Evolutionary conservation across 1,284 basidiomycete genomes (phyloP), one percentile per base, ranked within the genome.

Genomic region (Ceratobasidium theobromae): DNA sequence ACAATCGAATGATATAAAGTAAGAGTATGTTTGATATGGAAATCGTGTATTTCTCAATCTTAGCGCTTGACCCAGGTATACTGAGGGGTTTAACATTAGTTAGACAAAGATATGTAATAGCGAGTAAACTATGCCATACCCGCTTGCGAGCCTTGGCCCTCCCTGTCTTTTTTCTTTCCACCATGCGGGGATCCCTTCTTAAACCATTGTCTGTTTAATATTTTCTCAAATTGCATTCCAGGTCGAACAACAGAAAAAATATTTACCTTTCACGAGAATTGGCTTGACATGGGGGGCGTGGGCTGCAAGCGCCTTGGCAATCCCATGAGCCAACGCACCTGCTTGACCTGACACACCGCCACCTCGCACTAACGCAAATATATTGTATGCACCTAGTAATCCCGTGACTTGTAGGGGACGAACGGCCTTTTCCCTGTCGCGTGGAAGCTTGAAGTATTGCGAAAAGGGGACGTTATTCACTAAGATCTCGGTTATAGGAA

Each of bases 101-200:
- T 54, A 69, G 55, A 49, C 53, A 64, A 18, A 55, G 68, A 51
- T 60, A 46, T 57, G 21, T 72, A 72, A 60, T 71, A 9, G 65
- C 54, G 27, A 55, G 49, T 8, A 16, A 18, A 27, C n/a, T 38
- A 71, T 23, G 45, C 87, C 90, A 62, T 77, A 93, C 92, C 77
- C 82, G 83, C 80, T 96, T 95, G 76, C 95, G 87, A 69, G 96
- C 93, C 81, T 98, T 98, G 69, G 88, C 86, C 71, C 86, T 77
- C 69, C 91, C 91, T 6, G 96, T 94, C 83, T 98, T 98, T 80
- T 99, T 99, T 72, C 96, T 85, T 80, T 99, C 96, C 32, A 98
- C 95, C 89, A 95, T 93, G 77, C 96, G 89, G 51, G 94, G 92
- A 80, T 99, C 96, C 74, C 96, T 87, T 76, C 87, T 86, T 68